A percentile compares a stretch with the other conserved stretches of the same genome.
phyloP scores from a whole-genome alignment of 305 asterid genomes.

The Rubia balearica region DNA sequence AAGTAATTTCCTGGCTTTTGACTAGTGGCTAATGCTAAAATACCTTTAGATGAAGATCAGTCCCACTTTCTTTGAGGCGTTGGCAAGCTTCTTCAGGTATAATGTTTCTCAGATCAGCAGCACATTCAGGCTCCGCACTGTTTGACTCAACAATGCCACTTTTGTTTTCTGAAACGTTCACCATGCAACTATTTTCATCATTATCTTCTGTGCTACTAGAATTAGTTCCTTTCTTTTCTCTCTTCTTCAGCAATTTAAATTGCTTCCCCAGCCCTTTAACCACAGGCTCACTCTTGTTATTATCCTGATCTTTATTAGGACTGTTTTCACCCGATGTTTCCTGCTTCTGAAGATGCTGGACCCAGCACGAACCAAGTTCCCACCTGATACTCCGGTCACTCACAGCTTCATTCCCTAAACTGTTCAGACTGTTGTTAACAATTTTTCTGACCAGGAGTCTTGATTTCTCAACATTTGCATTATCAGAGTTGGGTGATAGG shows the following conservation, averaged over 20 bases:
- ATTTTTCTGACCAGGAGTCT: conserved; percentile 52
- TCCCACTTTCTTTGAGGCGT: conserved; percentile 70
- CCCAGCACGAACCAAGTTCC: conserved; percentile 99
- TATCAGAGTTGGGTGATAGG: conserved; percentile 41
- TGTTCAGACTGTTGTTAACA: conserved; percentile 52
- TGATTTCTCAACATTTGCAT: conserved; percentile 37
- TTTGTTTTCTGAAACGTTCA: conserved; percentile 39
- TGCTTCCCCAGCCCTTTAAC: conserved; percentile 97
- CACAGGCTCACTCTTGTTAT: conserved; percentile 53
- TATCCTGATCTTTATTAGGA: conserved; percentile 44
- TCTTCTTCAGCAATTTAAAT: conserved; percentile 85
- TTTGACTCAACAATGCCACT: conserved; percentile 34
- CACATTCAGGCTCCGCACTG: conserved; percentile 33
- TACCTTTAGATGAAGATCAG: conserved; percentile 88
- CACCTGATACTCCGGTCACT: conserved; percentile 64
- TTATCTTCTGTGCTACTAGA: conserved; percentile 32
- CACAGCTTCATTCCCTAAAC: conserved; percentile 35
- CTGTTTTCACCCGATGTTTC: conserved; percentile 42
- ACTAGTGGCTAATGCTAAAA: conserved; percentile 2
- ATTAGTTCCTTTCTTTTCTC: conserved; percentile 43
- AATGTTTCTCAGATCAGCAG: conserved; percentile 49
- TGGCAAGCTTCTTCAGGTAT: conserved; percentile 64
- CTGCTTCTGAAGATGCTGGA: conserved; percentile 95
- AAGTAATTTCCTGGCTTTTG: not conserved
- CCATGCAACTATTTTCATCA: conserved; percentile 38